Base-by-base conservation (phyloP, 306 rosid genomes). In the Adenanthera pavonina region DNA sequence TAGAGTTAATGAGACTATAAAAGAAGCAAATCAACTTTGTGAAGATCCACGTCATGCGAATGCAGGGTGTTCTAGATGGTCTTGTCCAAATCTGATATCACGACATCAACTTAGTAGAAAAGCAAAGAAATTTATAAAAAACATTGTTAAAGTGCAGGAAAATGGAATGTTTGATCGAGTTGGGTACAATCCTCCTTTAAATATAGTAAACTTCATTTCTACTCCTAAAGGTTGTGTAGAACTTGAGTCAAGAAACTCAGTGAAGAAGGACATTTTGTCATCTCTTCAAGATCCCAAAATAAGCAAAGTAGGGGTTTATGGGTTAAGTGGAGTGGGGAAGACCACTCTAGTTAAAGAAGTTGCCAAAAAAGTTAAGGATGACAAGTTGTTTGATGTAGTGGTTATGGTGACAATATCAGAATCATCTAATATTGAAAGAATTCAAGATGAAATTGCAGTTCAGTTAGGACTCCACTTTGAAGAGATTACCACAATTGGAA, bases 51-150 rank as follows among this genome's bases (percentile, higher is more conserved):
- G 19, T 1, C 19, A 11, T 20, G 17, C 49, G 1, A 25, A 13
- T 8, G 40, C 13, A 2, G 38, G 76, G 33, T 82, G 84, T 7
- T 46, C 51, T 6, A 38, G 8, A 25, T 72, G 77, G 53, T 68
- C 77, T 43, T 78, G 46, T 54, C 57, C 53, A 1, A 69, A 78
- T 38, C n/a, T 82, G 61, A 33, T 11, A 56, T 48, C 3, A 0
- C 70, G 84, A 0, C 57, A 74, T 74, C 71, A 40, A 10, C 72
- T 83, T 15, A 62, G 87, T 35, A 74, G 57, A 35, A 51, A n/a
- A 67, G 87, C 85, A 3, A 43, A 19, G 40, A 72, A 77, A 76
- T 48, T 83, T 35, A 38, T 43, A 7, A 0, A 16, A 9, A 4
- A 8, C 1, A 60, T 76, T 33, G 46, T 2, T 33, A 5, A 7